phyloP scores from a whole-genome alignment of 2,329 filamentous ascomycete genomes.

The Parastagonospora avenae region DNA sequence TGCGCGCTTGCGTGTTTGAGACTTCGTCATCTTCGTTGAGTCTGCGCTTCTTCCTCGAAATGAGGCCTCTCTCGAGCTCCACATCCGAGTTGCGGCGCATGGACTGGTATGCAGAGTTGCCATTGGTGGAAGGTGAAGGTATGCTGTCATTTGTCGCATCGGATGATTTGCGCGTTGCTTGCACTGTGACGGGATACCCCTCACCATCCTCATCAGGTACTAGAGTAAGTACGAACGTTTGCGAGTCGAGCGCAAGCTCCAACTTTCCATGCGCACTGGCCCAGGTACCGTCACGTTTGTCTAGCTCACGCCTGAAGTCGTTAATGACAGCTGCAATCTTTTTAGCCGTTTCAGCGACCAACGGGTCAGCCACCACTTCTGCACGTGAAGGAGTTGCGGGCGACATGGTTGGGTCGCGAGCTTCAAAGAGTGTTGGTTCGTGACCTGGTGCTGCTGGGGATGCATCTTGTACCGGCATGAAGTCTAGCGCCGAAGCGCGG shows the following conservation, averaged over 20 bases:
- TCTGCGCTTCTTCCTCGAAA: constrained; percentile 25
- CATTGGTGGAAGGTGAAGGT: constrained; percentile 1
- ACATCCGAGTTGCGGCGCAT: constrained; percentile 21
- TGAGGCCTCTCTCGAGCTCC: constrained; percentile 22
- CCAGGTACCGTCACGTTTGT: constrained; percentile 19
- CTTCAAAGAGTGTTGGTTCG: constrained; percentile 8
- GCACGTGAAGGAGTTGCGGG: constrained; percentile 3
- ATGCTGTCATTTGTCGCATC: constrained; percentile 2
- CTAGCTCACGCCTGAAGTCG: constrained; percentile 30
- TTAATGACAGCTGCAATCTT: constrained; percentile 32
- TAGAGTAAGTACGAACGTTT: constrained; percentile 5
- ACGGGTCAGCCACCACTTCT: constrained; percentile 16
- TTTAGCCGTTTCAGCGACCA: constrained; percentile 23
- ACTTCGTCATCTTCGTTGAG: constrained; percentile 10
- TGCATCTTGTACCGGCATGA: constrained; percentile 10
- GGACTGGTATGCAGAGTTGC: constrained; percentile 7
- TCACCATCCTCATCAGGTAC: constrained; percentile 15
- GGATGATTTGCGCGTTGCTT: constrained; percentile 10
- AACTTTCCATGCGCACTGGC: constrained; percentile 20
- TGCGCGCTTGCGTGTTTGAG: constrained; percentile 13
- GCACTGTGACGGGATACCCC: constrained; percentile 21
- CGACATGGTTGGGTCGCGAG: constrained; percentile 4
- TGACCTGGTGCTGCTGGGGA: constrained; percentile 11
- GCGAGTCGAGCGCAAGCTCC: constrained; percentile 12
- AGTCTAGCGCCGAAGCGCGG: constrained; percentile 1